A percentile compares a stretch with the other conserved stretches of the same genome.
These are phyloP conservation scores for Kurtzmaniella quercitrusa DNA, from an alignment of 1,139 yeast genomes.

Conservation along the genomic window DNA sequence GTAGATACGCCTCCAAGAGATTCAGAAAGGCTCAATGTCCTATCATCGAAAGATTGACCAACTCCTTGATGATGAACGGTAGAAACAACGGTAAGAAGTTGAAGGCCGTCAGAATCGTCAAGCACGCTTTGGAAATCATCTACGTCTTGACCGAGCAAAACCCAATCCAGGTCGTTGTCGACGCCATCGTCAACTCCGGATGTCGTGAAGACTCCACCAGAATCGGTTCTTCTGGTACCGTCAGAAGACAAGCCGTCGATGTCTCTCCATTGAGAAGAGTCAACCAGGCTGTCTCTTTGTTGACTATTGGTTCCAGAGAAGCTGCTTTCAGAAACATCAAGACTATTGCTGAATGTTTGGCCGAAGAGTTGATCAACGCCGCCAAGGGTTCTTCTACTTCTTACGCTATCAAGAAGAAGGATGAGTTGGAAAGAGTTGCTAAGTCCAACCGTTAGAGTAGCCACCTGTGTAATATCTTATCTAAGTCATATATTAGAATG, in stretches of 20 bases:
- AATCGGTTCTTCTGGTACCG: constrained; percentile 99
- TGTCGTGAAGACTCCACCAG: constrained; percentile 99
- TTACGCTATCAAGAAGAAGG: constrained; percentile 99
- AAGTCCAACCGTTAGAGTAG: constrained; percentile 95
- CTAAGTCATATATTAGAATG: constrained; percentile 11
- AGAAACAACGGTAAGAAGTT: constrained; percentile 99
- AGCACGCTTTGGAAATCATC: constrained; percentile 98
- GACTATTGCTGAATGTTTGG: constrained; percentile 99
- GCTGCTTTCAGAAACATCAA: constrained; percentile 99
- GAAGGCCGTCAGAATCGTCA: constrained; percentile 99
- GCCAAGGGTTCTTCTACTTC: constrained; percentile 99
- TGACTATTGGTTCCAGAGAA: constrained; percentile 99
- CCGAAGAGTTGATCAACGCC: constrained; percentile 99
- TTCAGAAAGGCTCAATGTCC: constrained; percentile 99
- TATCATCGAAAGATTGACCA: constrained; percentile 97
- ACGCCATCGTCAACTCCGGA: constrained; percentile 99
- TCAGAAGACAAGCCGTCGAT: constrained; percentile 99
- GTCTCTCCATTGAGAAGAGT: constrained; percentile 99
- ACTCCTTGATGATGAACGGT: constrained; percentile 99
- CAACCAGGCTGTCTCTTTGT: constrained; percentile 97
- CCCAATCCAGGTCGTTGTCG: constrained; percentile 99
- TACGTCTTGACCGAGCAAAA: constrained; percentile 97
- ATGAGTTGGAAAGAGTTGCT: constrained; percentile 99
- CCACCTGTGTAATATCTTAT: constrained; percentile 18
- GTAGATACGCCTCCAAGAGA: constrained; percentile 99